Conservation (phyloP, 169 alveolate species). For the Haemoproteus tartakovskyi region DNA sequence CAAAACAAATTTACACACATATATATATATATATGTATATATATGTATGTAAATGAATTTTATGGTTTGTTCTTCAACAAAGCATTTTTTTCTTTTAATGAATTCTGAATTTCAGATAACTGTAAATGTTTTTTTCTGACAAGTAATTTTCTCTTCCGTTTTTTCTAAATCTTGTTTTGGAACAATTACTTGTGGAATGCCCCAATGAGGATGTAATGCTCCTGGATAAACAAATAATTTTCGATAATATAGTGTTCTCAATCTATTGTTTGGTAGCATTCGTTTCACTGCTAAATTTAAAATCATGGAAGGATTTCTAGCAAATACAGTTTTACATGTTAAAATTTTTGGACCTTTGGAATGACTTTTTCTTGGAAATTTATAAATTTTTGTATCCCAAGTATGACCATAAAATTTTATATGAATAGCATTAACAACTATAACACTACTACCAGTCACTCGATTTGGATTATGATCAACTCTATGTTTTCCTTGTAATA, state of each 20-base stretch:
- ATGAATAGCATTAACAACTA: conserved; percentile 87
- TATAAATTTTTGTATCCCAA: conserved; percentile 90
- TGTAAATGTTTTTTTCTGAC: conserved; percentile 22
- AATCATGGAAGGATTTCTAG: conserved; percentile 87
- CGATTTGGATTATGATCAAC: conserved; percentile 72
- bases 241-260: conserved; percentile 75
- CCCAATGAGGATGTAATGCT: conserved; percentile 89
- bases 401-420: conserved; percentile 85
- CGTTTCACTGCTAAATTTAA: conserved; percentile 87
- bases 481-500: conserved; percentile 78
- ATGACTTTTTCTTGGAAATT: conserved; percentile 82
- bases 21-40: too few species aligned
- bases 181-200: conserved; percentile 84
- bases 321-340: conserved; percentile 88
- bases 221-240: conserved; percentile 85
- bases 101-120: neutral
- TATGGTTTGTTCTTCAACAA: too few species aligned
- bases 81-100: neutral
- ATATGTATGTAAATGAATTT: too few species aligned
- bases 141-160: neutral
- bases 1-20: too few species aligned
- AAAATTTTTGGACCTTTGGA: conserved; percentile 85
- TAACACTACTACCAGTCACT: conserved; percentile 85
- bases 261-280: conserved; percentile 82
- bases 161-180: conserved; percentile 55